These are phyloP conservation scores for Fagopyrum tataricum DNA, from an alignment of 148 eudicot species.

Conservation along the genomic window DNA sequence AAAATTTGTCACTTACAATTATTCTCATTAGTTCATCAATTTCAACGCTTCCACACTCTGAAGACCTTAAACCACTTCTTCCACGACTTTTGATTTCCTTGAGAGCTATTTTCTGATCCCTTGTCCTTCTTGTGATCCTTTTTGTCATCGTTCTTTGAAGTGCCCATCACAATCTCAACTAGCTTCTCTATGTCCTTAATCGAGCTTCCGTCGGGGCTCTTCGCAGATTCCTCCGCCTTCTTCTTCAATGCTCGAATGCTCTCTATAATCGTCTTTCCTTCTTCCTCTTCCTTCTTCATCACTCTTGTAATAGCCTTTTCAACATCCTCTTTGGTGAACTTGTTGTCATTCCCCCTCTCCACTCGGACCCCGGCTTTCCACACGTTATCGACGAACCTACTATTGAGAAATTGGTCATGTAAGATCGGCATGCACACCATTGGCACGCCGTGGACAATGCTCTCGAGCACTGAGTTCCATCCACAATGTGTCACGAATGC, in stretches of 20 bases:
- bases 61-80: constrained; percentile 7
- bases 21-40: neutral
- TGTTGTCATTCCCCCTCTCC: constrained; percentile 21
- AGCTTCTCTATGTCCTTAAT: constrained; percentile 24
- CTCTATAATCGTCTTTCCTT: constrained; percentile 28
- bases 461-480: constrained; percentile 50
- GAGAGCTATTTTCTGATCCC: neutral
- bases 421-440: constrained; percentile 44
- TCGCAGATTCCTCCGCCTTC: constrained; percentile 28
- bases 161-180: neutral
- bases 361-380: constrained; percentile 36
- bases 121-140: neutral
- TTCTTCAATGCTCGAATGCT: constrained; percentile 21
- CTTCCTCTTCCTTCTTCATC: constrained; percentile 17
- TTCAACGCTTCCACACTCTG: constrained; percentile 6
- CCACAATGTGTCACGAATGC: constrained; percentile 41
- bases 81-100: neutral
- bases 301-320: constrained; percentile 23
- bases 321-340: constrained; percentile 24
- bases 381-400: constrained; percentile 30
- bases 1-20: too few species aligned
- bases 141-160: neutral
- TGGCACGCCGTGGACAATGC: constrained; percentile 35
- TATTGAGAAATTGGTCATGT: constrained; percentile 33
- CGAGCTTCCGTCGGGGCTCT: constrained; percentile 33